Conservation (phyloP, 805 yeast species). For the Starmerella davenportii region DNA sequence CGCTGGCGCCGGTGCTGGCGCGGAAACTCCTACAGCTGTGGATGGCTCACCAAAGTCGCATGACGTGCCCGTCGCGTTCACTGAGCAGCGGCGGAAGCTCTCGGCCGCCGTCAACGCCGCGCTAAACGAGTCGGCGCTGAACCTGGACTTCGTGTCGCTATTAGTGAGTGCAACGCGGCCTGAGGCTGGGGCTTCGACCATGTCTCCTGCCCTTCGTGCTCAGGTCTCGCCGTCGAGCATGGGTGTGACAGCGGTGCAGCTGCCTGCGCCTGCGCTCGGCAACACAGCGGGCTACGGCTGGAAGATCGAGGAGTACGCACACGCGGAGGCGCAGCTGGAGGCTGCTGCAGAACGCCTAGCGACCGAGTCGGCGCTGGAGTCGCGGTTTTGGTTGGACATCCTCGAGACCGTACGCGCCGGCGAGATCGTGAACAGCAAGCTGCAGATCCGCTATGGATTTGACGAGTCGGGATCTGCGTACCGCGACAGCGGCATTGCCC, state of each 20-base stretch:
- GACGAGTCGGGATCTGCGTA: conserved; percentile 78
- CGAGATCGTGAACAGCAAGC: conserved; percentile 48
- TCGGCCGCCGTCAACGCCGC: conserved; percentile 32
- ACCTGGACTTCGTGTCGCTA: conserved; percentile 73
- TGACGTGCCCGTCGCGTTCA: conserved; percentile 5
- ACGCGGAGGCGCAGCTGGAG: conserved; percentile 35
- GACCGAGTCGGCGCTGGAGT: conserved; percentile 42
- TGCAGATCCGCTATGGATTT: conserved; percentile 79
- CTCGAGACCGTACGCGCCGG: conserved; percentile 25
- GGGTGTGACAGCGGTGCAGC: conserved; percentile 21
- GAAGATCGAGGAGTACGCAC: conserved; percentile 55
- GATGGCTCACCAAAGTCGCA: neutral
- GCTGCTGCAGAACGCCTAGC: conserved; percentile 35
- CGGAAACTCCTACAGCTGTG: neutral
- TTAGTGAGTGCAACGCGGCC: conserved; percentile 67
- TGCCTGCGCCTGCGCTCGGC: conserved; percentile 7
- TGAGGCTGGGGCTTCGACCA: conserved; percentile 68
- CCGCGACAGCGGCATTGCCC: conserved; percentile 56
- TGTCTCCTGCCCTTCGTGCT: conserved; percentile 28
- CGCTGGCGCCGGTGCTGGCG: conserved; percentile 9
- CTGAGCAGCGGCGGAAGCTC: conserved; percentile 17
- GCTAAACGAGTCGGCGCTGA: conserved; percentile 71
- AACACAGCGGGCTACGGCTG: conserved; percentile 39
- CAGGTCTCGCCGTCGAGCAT: conserved; percentile 16
- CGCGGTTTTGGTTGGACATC: conserved; percentile 45